A percentile compares a stretch with the other conserved stretches of the same genome.
These are phyloP conservation scores for Phyllosticta citribraziliensis DNA, from an alignment of 2,329 filamentous ascomycete species.

Conservation along the genomic window DNA sequence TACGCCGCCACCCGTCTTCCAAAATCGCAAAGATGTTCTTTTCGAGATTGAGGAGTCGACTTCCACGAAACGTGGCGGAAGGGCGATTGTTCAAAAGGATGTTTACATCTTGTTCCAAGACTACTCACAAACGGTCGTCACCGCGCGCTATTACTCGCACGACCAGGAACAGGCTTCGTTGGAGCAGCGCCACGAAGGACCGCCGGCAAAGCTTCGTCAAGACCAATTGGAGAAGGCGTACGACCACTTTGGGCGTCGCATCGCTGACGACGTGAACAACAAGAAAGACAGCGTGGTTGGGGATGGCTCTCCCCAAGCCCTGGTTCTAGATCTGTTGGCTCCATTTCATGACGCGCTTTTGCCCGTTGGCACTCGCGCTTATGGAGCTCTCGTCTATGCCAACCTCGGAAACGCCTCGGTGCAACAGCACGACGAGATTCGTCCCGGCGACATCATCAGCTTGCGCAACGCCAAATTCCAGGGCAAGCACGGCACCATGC, in stretches of 20 bases:
- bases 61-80: conserved; percentile 58
- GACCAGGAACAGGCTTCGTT: conserved; percentile 64
- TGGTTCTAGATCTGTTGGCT: conserved; percentile 70
- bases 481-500: conserved; percentile 90
- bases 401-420: conserved; percentile 93
- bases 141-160: conserved; percentile 65
- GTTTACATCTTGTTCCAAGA: conserved; percentile 87
- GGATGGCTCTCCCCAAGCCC: conserved; percentile 68
- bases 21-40: conserved; percentile 72
- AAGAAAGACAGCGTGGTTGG: conserved; percentile 75
- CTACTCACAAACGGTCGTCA: conserved; percentile 90
- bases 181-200: conserved; percentile 78
- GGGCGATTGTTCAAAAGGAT: conserved; percentile 64
- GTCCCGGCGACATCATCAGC: conserved; percentile 82
- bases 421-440: conserved; percentile 84
- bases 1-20: conserved; percentile 68
- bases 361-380: conserved; percentile 80
- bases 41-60: conserved; percentile 73
- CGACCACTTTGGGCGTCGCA: conserved; percentile 66
- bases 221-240: conserved; percentile 88
- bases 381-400: conserved; percentile 84
- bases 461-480: conserved; percentile 92
- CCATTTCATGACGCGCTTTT: conserved; percentile 63
- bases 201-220: conserved; percentile 72
- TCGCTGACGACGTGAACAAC: conserved; percentile 57